Evolutionary conservation across 169 alveolate genomes (phyloP).

Genomic region (Eimeria sp.): DNA sequence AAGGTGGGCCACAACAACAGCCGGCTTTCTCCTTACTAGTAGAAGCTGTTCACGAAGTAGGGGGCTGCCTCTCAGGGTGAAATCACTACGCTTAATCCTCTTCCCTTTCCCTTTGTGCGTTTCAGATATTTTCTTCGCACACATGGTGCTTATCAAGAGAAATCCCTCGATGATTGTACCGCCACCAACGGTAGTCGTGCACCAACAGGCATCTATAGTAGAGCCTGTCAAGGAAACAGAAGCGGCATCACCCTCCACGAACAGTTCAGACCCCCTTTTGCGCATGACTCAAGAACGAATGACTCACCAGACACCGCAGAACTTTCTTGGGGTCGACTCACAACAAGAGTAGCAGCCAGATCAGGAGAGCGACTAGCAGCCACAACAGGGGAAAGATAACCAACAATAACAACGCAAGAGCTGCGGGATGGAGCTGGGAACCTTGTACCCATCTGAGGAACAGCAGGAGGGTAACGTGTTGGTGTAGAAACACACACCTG

Average conservation of each 20-base stretch:
- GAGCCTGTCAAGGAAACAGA: constrained; percentile 4
- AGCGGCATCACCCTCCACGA: background rate
- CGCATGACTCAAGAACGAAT: constrained; percentile 10
- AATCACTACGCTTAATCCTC: background rate
- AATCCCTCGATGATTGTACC: constrained; percentile 56
- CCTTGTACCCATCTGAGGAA: background rate
- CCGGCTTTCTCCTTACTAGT: background rate
- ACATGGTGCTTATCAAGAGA: constrained; percentile 69
- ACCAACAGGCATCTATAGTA: background rate
- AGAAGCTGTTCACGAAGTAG: background rate
- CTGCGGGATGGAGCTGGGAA: background rate
- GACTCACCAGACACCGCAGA: constrained; percentile 18
- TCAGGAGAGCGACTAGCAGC: background rate
- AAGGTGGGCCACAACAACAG: constrained; percentile 49
- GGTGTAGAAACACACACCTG: background rate
- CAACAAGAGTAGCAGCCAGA: background rate
- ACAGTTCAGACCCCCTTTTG: constrained; percentile 16
- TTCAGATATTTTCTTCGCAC: constrained; percentile 41
- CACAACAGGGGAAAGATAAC: background rate
- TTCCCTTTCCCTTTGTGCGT: background rate
- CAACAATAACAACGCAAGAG: background rate
- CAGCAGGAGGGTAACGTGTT: background rate
- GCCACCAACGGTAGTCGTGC: constrained; percentile 11
- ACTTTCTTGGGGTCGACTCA: constrained; percentile 7
- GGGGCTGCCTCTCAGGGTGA: background rate